These are phyloP conservation scores for Pseudomonodictys pantanalensis DNA, from an alignment of 495 filamentous ascomycete genomes.

Conservation along the genomic window DNA sequence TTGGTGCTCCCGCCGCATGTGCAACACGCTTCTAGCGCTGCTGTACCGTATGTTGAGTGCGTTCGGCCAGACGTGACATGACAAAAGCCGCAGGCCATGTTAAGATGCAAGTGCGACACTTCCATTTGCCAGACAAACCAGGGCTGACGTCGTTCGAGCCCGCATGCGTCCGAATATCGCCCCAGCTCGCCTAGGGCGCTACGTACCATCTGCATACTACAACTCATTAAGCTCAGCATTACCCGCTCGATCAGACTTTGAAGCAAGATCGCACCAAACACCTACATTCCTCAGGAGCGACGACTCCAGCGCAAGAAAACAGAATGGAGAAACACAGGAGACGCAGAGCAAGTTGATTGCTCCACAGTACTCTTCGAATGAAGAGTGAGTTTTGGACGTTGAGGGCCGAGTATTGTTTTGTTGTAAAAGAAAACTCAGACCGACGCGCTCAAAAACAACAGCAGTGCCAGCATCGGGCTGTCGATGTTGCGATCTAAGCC, in stretches of 20 bases:
- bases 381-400: constrained; percentile 73
- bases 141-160: background rate
- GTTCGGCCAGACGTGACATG: background rate
- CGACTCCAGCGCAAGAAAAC: background rate
- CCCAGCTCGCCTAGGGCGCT: too few species aligned
- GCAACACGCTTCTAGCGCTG: background rate
- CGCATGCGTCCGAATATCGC: too few species aligned
- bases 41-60: background rate
- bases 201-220: background rate
- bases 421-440: constrained; percentile 72
- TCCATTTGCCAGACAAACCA: background rate
- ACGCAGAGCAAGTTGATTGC: constrained; percentile 62
- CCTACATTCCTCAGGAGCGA: background rate
- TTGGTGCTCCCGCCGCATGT: background rate
- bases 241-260: too few species aligned
- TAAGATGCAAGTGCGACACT: background rate
- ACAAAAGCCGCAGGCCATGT: background rate
- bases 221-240: too few species aligned
- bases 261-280: background rate
- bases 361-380: constrained; percentile 50
- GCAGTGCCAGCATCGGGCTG: constrained; percentile 36
- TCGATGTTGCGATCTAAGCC: constrained; percentile 56
- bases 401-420: constrained; percentile 70
- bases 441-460: constrained; percentile 46
- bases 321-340: constrained; percentile 42